Evolutionary conservation across 257 asterid species (phyloP).

Genomic region (Striga asiatica): DNA sequence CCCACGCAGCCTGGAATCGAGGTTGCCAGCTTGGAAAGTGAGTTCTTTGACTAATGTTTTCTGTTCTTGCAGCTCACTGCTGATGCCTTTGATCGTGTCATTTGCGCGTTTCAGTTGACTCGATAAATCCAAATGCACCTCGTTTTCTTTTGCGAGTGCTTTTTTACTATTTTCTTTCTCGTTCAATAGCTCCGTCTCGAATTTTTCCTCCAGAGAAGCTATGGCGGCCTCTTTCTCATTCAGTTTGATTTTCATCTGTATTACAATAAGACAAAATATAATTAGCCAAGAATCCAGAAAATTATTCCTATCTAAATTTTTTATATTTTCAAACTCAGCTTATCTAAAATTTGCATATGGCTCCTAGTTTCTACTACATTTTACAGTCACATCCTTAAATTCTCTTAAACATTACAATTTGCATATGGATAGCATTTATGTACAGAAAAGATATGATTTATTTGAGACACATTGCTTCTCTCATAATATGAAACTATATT

Average conservation of each 20-base stretch:
- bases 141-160: slow-evolving; percentile 32
- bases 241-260: slow-evolving; percentile 51
- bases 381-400: too few relatives aligned
- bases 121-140: slow-evolving; percentile 38
- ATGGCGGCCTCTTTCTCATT: slow-evolving; percentile 44
- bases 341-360: too few relatives aligned
- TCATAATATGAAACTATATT: not conserved
- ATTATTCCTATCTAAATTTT: too few relatives aligned
- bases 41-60: slow-evolving; percentile 36
- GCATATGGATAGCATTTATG: not conserved
- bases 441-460: not conserved
- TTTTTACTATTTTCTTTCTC: slow-evolving; percentile 39
- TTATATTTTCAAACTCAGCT: too few relatives aligned
- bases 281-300: slow-evolving; percentile 10
- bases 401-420: too few relatives aligned
- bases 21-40: slow-evolving; percentile 26
- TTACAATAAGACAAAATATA: slow-evolving; percentile 13
- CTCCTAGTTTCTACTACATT: too few relatives aligned
- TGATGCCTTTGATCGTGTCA: slow-evolving; percentile 23
- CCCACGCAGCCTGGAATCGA: slow-evolving; percentile 28
- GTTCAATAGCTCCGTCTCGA: slow-evolving; percentile 35
- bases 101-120: slow-evolving; percentile 35
- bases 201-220: slow-evolving; percentile 33
- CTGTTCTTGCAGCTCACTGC: slow-evolving; percentile 42
- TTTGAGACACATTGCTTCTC: not conserved